These are phyloP conservation scores for Triticum monococcum DNA, from an alignment of 176 grass and related monocot species.

Conservation along the genomic window DNA sequence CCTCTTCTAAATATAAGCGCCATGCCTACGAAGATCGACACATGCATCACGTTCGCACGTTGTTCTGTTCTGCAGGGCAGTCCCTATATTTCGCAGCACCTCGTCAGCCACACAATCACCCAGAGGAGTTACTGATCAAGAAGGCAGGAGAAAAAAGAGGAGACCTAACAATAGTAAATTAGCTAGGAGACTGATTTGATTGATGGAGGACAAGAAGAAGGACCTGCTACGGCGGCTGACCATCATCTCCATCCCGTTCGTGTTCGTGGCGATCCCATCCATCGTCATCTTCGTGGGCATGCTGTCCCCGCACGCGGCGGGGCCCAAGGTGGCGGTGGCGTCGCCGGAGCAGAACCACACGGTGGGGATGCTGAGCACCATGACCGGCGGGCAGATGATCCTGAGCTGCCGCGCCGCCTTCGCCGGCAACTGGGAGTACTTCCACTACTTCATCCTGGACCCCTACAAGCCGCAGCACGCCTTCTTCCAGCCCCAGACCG, in stretches of 20 bases:
- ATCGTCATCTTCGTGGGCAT: constrained; percentile 45
- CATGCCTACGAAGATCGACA: neutral
- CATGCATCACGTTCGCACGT: neutral
- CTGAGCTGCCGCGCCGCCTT: constrained; percentile 54
- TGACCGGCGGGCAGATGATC: constrained; percentile 62
- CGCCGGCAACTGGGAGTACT: constrained; percentile 50
- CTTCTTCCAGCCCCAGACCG: constrained; percentile 46
- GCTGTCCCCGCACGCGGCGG: constrained; percentile 36
- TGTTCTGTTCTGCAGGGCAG: neutral
- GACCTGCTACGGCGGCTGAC: constrained; percentile 41
- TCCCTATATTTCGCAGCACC: neutral
- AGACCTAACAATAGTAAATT: neutral
- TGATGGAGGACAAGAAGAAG: constrained; percentile 42
- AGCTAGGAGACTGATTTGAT: neutral
- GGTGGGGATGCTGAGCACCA: constrained; percentile 54
- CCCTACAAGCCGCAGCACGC: constrained; percentile 48
- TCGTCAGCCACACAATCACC: neutral
- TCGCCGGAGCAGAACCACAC: constrained; percentile 40
- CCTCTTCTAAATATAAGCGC: neutral
- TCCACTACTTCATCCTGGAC: constrained; percentile 67
- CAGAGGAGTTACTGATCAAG: neutral
- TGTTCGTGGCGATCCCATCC: constrained; percentile 50
- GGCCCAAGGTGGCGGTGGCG: neutral
- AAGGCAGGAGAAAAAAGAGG: neutral
- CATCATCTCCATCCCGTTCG: constrained; percentile 58